These are phyloP conservation scores for Boletus reticuloceps DNA, from an alignment of 768 basidiomycete species.

Conservation along the genomic window DNA sequence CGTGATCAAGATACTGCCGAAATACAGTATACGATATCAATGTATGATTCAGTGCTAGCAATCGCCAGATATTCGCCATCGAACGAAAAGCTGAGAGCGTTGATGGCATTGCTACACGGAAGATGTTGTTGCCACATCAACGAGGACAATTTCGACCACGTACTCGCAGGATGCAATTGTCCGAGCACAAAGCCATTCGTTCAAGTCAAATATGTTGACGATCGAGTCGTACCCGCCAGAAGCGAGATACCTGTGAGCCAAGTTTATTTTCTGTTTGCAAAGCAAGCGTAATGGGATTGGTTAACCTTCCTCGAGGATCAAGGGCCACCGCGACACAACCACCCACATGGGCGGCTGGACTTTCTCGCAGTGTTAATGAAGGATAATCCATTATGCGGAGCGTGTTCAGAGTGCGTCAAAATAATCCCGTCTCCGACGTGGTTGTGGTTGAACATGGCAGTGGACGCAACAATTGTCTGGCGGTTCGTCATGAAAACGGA, in stretches of 20 bases:
- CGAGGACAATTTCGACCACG: conserved; percentile 26
- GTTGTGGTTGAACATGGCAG: conserved; percentile 76
- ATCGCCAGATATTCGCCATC: conserved; percentile 85
- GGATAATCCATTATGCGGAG: conserved; percentile 74
- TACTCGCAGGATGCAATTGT: conserved; percentile 83
- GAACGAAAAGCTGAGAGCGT: conserved; percentile 72
- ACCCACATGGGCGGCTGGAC: conserved; percentile 72
- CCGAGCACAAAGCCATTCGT: conserved; percentile 77
- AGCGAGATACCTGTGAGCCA: conserved; percentile 58
- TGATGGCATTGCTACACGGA: conserved; percentile 59
- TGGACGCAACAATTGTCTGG: conserved; percentile 53
- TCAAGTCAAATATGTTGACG: conserved; percentile 74
- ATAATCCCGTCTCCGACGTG: conserved; percentile 72
- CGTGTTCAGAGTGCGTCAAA: conserved; percentile 60
- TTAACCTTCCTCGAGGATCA: conserved; percentile 73
- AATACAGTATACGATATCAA: conserved; percentile 62
- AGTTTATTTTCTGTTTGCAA: background rate
- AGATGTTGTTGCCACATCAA: background rate
- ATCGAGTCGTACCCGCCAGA: conserved; percentile 82
- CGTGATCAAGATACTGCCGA: background rate
- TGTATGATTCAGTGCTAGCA: conserved; percentile 66
- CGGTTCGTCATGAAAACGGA: background rate
- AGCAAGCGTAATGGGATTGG: conserved; percentile 1
- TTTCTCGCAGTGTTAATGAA: conserved; percentile 54
- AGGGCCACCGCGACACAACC: conserved; percentile 76